Base-by-base conservation (phyloP, 1,139 yeast genomes). In the Pneumocystis oryctolagi region DNA sequence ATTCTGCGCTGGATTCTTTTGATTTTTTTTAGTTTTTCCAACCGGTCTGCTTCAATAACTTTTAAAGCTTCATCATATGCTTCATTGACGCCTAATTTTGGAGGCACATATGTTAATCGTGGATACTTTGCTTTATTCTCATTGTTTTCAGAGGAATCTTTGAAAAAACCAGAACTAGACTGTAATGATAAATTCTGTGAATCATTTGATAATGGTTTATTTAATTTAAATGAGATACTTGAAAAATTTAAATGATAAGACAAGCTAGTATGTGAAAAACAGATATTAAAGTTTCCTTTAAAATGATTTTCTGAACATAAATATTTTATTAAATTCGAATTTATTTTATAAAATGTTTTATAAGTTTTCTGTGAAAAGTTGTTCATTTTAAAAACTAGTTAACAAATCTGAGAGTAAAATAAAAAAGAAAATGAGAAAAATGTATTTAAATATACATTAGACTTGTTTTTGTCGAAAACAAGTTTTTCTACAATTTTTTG, bases 41-140 rank as follows among this genome's bases (percentile, higher is more conserved):
- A 61, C 20, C 68, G 57, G 35, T 66, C 66, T 40, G 58, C 47
- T 37, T 56, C 63, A 42, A 66, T 53, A 14, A 66, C 42, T 55
- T 53, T 62, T n/a, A 66, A 61, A 12, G 69, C 69, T 42, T 66
- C 66, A 42, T 62, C 65, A 58, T 62, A 67, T 14, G 69, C 69
- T 18, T 62, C 57, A 32, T 62, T 61, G n/a, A 67, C 64, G 1
- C 68, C 69, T 4, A 64, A 47, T 6, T 67, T 66, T 35, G 64
- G 62, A 31, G 62, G 34, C n/a, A 47, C 37, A 42, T 63, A 63
- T 16, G 60, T 60, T 34, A 63, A 56, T 25, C 65, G 40, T 1
- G 65, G 65, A 40, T 61, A 63, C 18, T 42, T 14, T 16, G 30
- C 25, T 12, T 37, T 20, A n/a, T 25, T 16, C 12, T 47, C 30